Evolutionary conservation across 371 early-diverging fungal genomes (phyloP), one percentile per base, ranked within the genome.

Genomic region (Lichtheimia ramosa): DNA sequence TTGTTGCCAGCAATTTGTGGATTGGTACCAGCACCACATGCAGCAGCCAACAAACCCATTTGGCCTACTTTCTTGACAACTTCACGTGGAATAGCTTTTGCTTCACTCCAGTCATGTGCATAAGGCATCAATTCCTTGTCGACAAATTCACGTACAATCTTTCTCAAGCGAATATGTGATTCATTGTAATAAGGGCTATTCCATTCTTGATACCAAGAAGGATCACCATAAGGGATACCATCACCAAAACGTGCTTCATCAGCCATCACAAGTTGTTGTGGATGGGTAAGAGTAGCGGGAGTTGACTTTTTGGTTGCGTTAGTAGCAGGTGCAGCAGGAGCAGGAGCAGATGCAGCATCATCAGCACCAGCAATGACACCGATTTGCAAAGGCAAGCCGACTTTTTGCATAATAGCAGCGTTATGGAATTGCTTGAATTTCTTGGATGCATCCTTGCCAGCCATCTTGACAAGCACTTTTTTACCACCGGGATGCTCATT

Each of bases 381-480:
- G 28, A 89, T 83, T 65, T 77, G 81, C 70, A 89, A 73, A 15
- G 83, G 77, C 41, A 80, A 68, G 48, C 85, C 82, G 16, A 85
- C 83, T 55, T 81, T 74, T 68, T 85, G 83, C 66, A 89, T 81
- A 34, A 87, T 80, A 39, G 79, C 66, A 48, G 64, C 70, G 24
- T 88, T 88, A 74, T 96, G 95, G 71, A 95, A 92, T 50, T 86
- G 83, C 53, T 92, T 85, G 73, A 96, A 96, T 71, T 93, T 89
- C 74, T 94, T 92, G 50, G 91, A 80, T 42, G 95, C 94, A 65
- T 96, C 95, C 40, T 76, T 85, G 23, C 97, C 97, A 20, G 90
- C 94, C 40, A 90, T 87, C 71, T 90, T 91, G 51, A 90, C 62
- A 14, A 93, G 71, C 51, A 93, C 85, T 70, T 92, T 84, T 61